These are phyloP conservation scores for Salisapilia sapeloensis DNA, from an alignment of 352 stramenopile species.

Conservation along the genomic window DNA sequence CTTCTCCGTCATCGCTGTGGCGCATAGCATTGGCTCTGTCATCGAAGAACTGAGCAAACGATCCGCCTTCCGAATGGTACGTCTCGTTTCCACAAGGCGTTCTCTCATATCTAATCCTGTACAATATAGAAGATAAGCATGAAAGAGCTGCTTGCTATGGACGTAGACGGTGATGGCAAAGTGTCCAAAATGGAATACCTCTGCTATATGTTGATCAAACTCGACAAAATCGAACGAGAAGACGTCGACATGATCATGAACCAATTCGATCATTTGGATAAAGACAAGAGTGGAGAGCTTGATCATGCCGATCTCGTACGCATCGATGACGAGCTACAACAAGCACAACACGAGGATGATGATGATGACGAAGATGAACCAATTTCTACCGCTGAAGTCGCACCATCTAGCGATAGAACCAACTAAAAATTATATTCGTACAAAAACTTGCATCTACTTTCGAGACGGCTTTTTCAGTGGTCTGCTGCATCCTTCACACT, in stretches of 20 bases:
- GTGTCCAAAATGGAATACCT: conserved; percentile 51
- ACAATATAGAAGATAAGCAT: conserved; percentile 50
- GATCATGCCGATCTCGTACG: conserved; percentile 48
- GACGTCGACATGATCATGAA: conserved; percentile 45
- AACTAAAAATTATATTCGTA: too few species aligned
- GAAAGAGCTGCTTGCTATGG: conserved; percentile 54
- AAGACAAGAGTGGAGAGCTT: conserved; percentile 42
- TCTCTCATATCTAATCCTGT: conserved; percentile 2
- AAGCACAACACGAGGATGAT: conserved; percentile 9
- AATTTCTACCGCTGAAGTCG: too few species aligned
- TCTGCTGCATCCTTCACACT: too few species aligned
- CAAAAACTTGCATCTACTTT: too few species aligned
- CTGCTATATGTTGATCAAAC: conserved; percentile 55
- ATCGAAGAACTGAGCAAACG: conserved; percentile 39
- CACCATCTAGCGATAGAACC: too few species aligned
- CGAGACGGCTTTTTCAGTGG: too few species aligned
- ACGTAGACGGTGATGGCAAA: conserved; percentile 44
- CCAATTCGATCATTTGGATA: conserved; percentile 48
- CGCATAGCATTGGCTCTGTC: conserved; percentile 43
- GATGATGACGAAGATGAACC: too few species aligned
- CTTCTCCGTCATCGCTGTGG: conserved; percentile 42
- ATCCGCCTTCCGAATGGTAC: conserved; percentile 27
- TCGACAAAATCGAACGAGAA: conserved; percentile 48
- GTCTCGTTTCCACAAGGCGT: neutral
- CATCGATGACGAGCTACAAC: conserved; percentile 32